These are phyloP conservation scores for Chlamydomonas sp. DNA, from an alignment of 139 green algal genomes.

Conservation along the genomic window DNA sequence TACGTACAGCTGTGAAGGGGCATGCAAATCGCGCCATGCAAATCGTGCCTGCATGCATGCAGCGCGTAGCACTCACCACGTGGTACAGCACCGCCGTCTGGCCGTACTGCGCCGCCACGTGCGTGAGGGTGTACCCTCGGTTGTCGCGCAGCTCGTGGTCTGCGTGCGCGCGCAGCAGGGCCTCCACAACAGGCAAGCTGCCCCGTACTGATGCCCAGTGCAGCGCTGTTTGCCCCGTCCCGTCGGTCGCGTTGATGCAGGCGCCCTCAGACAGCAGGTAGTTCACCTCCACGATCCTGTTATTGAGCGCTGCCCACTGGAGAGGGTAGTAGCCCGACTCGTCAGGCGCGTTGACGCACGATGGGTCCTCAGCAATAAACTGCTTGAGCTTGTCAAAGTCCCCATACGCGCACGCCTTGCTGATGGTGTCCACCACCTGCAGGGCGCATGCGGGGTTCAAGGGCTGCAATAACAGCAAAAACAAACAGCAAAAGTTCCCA, in stretches of 20 bases:
- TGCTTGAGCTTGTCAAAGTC: slow-evolving; percentile 64
- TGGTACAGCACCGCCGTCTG: slow-evolving; percentile 89
- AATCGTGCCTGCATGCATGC: no score
- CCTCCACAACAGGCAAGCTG: slow-evolving; percentile 63
- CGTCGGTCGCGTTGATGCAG: slow-evolving; percentile 56
- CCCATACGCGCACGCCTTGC: slow-evolving; percentile 69
- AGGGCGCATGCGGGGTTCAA: no score
- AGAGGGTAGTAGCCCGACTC: slow-evolving; percentile 51
- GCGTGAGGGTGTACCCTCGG: slow-evolving; percentile 69
- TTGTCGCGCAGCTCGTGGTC: slow-evolving; percentile 44
- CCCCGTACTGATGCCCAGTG: slow-evolving; percentile 83
- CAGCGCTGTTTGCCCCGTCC: slow-evolving; percentile 74
- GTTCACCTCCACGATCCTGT: slow-evolving; percentile 58
- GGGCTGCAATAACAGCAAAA: no score
- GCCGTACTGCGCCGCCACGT: slow-evolving; percentile 93
- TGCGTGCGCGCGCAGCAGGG: slow-evolving; percentile 56
- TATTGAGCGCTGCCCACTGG: slow-evolving; percentile 94
- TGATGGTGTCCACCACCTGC: slow-evolving; percentile 20
- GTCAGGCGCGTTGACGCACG: slow-evolving; percentile 46
- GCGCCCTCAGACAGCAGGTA: slow-evolving; percentile 64
- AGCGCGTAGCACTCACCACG: slow-evolving; percentile 40
- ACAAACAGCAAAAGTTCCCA: no score
- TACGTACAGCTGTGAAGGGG: not conserved
- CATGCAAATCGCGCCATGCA: no score
- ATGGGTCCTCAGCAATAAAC: slow-evolving; percentile 44